Evolutionary conservation across 140 eudicot species (phyloP), one percentile per base, ranked within the genome.

Genomic region (Anethum foeniculum): DNA sequence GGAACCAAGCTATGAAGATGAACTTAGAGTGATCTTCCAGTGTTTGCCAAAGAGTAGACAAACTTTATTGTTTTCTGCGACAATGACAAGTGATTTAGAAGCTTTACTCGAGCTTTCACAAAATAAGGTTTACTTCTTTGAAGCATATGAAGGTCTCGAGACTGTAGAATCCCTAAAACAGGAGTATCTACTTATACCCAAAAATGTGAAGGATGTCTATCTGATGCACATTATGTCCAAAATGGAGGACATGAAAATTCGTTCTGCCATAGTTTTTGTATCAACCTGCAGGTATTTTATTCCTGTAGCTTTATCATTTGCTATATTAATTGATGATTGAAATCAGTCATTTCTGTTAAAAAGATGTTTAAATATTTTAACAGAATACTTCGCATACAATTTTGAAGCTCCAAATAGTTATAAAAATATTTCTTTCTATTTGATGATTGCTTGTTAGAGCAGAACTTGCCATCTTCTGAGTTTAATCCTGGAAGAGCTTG

Each of bases 241-340:
- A 80, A 85, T 90, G 93, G 92, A 88, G 82, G 98, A 90, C 79
- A 91, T 87, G 97, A 75, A 79, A 43, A 86, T 91, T 48, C 90
- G 98, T 47, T 93, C 97, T 69, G 97, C 92, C 71, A 91, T 93
- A n/a, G 90, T 93, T 27, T 93, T 93, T 86, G 96, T 90, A 75
- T 83, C 93, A 71, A 90, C 87, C 72, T 89, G 96, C 93, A 90
- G 96, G 98, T 93, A 85, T 25, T 34, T 4, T 15, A 54, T 64
- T 69, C 65, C 41, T 58, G 49, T 44, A 16, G 27, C 3, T n/a
- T 47, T 15, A 8, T 16, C 12, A 25, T 36, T 47, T 80, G 25
- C 38, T 73, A 62, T 68, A 52, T 34, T 71, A 80, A 77, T 43
- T 72, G 2, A 0, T 72, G 28, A 39, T 39, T 23, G 7, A 47